Base-by-base conservation (phyloP, 2,329 filamentous ascomycete species). In the Coniochaeta ligniaria region DNA sequence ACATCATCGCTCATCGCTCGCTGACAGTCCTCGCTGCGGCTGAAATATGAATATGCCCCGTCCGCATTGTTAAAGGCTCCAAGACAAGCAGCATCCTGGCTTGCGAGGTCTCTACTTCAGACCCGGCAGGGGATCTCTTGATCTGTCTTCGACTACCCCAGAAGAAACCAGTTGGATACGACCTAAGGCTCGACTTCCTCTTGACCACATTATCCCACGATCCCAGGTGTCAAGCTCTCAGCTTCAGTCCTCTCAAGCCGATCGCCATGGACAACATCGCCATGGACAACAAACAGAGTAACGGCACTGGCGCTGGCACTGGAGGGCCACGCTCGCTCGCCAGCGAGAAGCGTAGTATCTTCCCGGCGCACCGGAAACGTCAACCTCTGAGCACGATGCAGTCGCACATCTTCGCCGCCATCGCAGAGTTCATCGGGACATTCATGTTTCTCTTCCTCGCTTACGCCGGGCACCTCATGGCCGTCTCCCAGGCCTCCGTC, bases 351-450 rank as follows among this genome's bases (percentile, higher is more conserved):
- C 47, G 31, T 31, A n/a, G 47, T 12, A 31, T 52, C 47, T 52
- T 52, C 14, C 47, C 47, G 6, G 22, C 47, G 24, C 47, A 31
- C 14, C 22, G 47, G 14, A 52, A n/a, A n/a, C 47, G 47, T 12
- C 28, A 9, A 11, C 47, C 47, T 31, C 47, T 52, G 14, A 52
- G 22, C 22, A 14, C 47, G 7, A 26, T 52, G 47, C 9, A 28
- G 47, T 52, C 47, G 5, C 68, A 74, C 26, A 60, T 76, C 14
- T 71, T 79, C 50, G 74, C 79, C n/a, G 68, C 76, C 36, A 63
- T 80, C 24, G 79, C 77, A 60, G 80, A 83, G 70, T 80, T 83
- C 56, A 76, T 78, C 63, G 80, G 80, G 60, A 83, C 80, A 1
- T 82, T 83, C 63, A 74, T 82, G 69, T 83, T 83, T 68, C 73